These are phyloP conservation scores for Sporisorium graminicola DNA, from an alignment of 1,284 basidiomycete species.

Conservation along the genomic window DNA sequence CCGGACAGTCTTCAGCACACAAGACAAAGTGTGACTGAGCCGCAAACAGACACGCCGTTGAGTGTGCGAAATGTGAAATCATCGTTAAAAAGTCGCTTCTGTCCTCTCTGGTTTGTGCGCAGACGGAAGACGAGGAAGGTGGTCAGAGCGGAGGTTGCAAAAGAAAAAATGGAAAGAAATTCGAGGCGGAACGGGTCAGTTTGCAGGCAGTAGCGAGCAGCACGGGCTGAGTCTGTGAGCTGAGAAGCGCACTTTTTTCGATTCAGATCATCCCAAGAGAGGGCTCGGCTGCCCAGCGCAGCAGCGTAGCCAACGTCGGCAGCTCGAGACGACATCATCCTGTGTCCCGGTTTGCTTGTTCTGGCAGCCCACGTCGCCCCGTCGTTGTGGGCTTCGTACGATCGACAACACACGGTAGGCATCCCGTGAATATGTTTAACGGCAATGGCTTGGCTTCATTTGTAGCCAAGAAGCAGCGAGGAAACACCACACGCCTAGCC, in stretches of 20 bases:
- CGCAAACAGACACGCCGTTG: too few relatives aligned
- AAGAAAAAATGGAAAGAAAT: too few relatives aligned
- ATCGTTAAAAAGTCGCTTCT: background rate
- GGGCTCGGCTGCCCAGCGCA: too few relatives aligned
- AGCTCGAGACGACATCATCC: conserved; percentile 3
- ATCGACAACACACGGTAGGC: background rate
- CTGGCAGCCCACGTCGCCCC: background rate
- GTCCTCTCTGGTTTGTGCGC: conserved; percentile 19
- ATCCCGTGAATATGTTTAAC: background rate
- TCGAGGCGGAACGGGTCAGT: background rate
- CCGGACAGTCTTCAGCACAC: too few relatives aligned
- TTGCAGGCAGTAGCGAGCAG: too few relatives aligned
- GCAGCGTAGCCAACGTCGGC: background rate
- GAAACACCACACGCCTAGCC: too few relatives aligned
- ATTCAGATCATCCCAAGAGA: too few relatives aligned
- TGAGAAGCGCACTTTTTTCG: too few relatives aligned
- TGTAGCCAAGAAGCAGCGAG: too few relatives aligned
- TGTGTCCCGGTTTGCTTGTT: background rate
- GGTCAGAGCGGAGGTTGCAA: conserved; percentile 17
- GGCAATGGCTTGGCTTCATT: background rate
- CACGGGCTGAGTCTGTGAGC: conserved; percentile 2
- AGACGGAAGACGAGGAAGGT: background rate
- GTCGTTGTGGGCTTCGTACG: background rate
- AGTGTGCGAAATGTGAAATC: background rate
- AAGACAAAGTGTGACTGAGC: conserved; percentile 14